These are phyloP conservation scores for Suillus cothurnatus DNA, from an alignment of 768 basidiomycete genomes.

Conservation along the genomic window DNA sequence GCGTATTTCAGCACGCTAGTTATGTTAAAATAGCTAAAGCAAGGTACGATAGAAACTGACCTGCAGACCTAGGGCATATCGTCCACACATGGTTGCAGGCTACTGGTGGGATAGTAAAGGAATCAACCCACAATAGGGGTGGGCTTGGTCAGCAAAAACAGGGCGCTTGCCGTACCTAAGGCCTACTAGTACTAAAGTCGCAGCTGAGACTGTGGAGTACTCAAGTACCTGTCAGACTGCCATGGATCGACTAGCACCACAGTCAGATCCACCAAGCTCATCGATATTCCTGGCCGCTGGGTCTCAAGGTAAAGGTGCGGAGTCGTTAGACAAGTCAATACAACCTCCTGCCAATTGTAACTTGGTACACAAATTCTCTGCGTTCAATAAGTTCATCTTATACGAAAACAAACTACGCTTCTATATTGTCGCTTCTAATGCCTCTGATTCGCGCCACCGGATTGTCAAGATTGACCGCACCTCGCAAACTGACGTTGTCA, in stretches of 20 bases:
- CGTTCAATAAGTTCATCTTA: constrained; percentile 81
- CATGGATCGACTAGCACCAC: background rate
- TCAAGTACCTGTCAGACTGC: background rate
- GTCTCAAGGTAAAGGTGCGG: background rate
- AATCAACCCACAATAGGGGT: background rate
- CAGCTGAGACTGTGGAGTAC: no score
- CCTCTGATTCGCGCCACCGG: constrained; percentile 83
- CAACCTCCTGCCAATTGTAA: background rate
- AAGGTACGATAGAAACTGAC: constrained; percentile 31
- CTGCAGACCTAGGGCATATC: constrained; percentile 55
- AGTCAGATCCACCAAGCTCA: background rate
- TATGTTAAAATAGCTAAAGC: background rate
- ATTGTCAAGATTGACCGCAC: constrained; percentile 95
- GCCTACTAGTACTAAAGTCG: no score
- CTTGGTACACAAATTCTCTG: constrained; percentile 6
- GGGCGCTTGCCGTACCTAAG: background rate
- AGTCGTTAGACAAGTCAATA: background rate
- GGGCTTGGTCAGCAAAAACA: background rate
- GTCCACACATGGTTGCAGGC: constrained; percentile 61
- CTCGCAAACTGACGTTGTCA: constrained; percentile 66
- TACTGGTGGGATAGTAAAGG: no score
- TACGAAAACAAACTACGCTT: constrained; percentile 93
- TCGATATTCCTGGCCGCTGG: background rate
- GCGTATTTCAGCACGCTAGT: constrained; percentile 29
- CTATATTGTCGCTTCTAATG: constrained; percentile 90